Evolutionary conservation across 495 filamentous ascomycete genomes (phyloP).

Genomic region (Echria macrotheca): DNA sequence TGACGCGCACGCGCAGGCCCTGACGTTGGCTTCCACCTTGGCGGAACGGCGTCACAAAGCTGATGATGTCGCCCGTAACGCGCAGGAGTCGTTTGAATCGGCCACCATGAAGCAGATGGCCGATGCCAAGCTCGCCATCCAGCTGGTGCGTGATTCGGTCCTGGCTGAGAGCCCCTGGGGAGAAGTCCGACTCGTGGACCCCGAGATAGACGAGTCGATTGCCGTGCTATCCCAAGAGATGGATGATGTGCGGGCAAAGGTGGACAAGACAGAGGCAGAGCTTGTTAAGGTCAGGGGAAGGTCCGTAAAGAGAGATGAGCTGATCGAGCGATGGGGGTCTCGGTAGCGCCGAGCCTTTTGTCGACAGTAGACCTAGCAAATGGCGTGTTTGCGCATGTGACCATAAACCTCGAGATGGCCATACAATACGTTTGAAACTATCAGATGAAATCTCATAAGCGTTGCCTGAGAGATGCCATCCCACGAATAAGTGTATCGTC

Average conservation of each 20-base stretch:
- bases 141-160: constrained; percentile 37
- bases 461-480: too few species aligned
- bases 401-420: too few species aligned
- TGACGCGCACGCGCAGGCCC: constrained; percentile 11
- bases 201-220: constrained; percentile 34
- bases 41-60: constrained; percentile 29
- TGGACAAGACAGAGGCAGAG: constrained; percentile 23
- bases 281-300: constrained; percentile 23
- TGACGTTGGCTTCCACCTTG: constrained; percentile 20
- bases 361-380: too few species aligned
- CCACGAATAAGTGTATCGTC: too few species aligned
- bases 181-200: constrained; percentile 35
- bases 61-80: constrained; percentile 29
- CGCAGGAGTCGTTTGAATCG: constrained; percentile 36
- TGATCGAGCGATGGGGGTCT: constrained; percentile 36
- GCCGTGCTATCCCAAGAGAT: constrained; percentile 32
- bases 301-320: constrained; percentile 35
- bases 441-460: too few species aligned
- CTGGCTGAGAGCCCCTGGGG: constrained; percentile 37
- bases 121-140: constrained; percentile 35
- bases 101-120: constrained; percentile 30
- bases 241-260: constrained; percentile 20
- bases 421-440: too few species aligned
- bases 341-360: too few species aligned
- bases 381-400: too few species aligned